phyloP scores from a whole-genome alignment of 768 basidiomycete genomes.

The Suillus cothurnatus region DNA sequence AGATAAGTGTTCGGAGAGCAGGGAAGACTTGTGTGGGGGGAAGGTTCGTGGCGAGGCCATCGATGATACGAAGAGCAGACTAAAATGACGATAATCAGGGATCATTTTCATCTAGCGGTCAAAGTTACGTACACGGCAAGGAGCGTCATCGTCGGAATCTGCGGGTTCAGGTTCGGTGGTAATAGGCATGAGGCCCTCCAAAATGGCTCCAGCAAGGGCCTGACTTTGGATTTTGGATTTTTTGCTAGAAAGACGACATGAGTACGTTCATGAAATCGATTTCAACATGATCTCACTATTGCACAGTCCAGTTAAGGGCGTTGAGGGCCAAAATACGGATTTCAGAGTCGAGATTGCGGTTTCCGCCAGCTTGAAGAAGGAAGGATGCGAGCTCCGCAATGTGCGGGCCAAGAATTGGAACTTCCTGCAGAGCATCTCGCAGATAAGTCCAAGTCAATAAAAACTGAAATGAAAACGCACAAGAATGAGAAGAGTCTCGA shows the following conservation, averaged over 20 bases:
- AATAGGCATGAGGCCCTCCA: slow-evolving; percentile 92
- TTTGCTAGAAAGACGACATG: slow-evolving; percentile 60
- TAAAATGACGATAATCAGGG: slow-evolving; percentile 32
- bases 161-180: slow-evolving; percentile 93
- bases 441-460: slow-evolving; percentile 11
- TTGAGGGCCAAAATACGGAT: slow-evolving; percentile 91
- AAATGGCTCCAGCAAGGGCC: slow-evolving; percentile 79
- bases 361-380: slow-evolving; percentile 82
- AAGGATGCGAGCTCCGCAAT: slow-evolving; percentile 87
- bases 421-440: slow-evolving; percentile 58
- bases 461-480: slow-evolving; percentile 41
- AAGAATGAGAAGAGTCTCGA: slow-evolving; percentile 94
- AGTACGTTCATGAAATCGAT: not conserved
- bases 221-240: slow-evolving; percentile 92
- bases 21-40: slow-evolving; percentile 98
- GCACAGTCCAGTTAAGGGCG: slow-evolving; percentile 93
- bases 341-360: slow-evolving; percentile 71
- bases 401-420: slow-evolving; percentile 88
- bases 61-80: slow-evolving; percentile 94
- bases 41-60: slow-evolving; percentile 87
- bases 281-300: slow-evolving; percentile 64
- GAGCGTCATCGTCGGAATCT: slow-evolving; percentile 91
- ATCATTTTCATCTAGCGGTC: not conserved
- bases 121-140: slow-evolving; percentile 69
- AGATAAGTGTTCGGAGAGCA: slow-evolving; percentile 78